Evolutionary conservation across 345 rosid genomes (phyloP).

Genomic region (Gossypium herbaceum): DNA sequence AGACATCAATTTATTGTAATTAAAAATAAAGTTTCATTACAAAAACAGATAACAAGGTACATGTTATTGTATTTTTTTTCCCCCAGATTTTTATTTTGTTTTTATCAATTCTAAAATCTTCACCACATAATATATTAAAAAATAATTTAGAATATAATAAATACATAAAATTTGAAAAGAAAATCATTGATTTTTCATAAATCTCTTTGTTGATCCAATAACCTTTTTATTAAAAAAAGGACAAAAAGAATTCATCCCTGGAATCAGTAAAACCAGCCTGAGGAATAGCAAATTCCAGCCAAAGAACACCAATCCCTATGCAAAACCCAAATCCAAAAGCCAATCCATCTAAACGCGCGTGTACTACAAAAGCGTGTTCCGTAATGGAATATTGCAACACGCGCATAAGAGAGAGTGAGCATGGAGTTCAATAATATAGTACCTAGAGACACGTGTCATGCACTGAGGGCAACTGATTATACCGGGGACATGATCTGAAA

Average conservation of each 20-base stretch:
- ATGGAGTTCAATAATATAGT: background rate
- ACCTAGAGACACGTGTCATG: conserved; percentile 32
- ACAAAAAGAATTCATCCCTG: conserved; percentile 7
- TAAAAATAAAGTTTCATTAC: background rate
- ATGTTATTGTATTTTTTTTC: conserved; percentile 4
- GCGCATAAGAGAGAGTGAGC: background rate
- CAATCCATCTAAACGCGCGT: background rate
- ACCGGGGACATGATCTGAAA: conserved; percentile 29
- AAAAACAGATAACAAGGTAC: conserved; percentile 17
- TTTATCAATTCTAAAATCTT: background rate
- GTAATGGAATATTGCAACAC: background rate
- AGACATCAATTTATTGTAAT: background rate
- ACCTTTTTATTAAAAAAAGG: too few species aligned
- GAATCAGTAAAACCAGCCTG: conserved; percentile 10
- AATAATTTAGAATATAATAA: background rate
- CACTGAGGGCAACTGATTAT: conserved; percentile 26
- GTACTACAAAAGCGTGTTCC: background rate
- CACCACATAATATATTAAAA: background rate
- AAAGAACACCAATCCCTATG: conserved; percentile 4
- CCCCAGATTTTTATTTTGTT: background rate
- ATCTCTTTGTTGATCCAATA: background rate
- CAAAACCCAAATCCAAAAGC: background rate
- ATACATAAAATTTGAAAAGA: background rate
- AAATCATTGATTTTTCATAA: background rate
- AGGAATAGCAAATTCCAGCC: background rate